Base-by-base conservation (phyloP, 345 rosid species). In the Raphanus raphanistrum region DNA sequence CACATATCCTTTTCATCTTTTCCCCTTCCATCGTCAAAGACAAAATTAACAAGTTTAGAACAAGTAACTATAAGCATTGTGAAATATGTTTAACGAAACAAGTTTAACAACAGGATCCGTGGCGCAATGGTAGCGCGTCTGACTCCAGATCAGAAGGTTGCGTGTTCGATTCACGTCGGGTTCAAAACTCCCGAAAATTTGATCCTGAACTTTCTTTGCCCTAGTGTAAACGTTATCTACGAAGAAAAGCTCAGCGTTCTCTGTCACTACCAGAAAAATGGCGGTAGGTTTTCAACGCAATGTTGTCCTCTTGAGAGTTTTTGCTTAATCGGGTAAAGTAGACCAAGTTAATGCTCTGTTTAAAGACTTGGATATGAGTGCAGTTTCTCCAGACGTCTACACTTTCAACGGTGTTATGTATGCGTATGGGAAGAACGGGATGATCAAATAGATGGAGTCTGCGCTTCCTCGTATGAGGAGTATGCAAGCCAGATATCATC, bases 61-160 rank as follows among this genome's bases (percentile, higher is more conserved):
- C n/a, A n/a, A n/a, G n/a, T n/a, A n/a, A n/a, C n/a, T n/a, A n/a
- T n/a, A n/a, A n/a, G n/a, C n/a, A n/a, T n/a, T n/a, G n/a, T n/a
- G n/a, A n/a, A n/a, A n/a, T n/a, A n/a, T n/a, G n/a, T n/a, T n/a
- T n/a, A n/a, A n/a, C n/a, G n/a, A n/a, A n/a, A n/a, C n/a, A n/a
- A n/a, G n/a, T n/a, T n/a, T n/a, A n/a, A n/a, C n/a, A n/a, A n/a
- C 80, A 63, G 98, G 97, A 90, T 89, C 91, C 89, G 92, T 88
- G 98, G 97, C 95, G 95, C 97, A 92, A 94, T 87, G 98, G 96
- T 92, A 89, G 98, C 94, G 92, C 92, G 95, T 90, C 95, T 89
- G 92, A 89, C 97, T 89, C 97, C 94, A 85, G 96, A 88, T 88
- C 97, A 89, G 90, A 94, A 94, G 98, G 94, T 92, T 90, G 96